Percentiles rank a stretch among this genome's conserved stretches.
Conservation (phyloP, 1,284 basidiomycete species). For the Tilletia walkeri region DNA sequence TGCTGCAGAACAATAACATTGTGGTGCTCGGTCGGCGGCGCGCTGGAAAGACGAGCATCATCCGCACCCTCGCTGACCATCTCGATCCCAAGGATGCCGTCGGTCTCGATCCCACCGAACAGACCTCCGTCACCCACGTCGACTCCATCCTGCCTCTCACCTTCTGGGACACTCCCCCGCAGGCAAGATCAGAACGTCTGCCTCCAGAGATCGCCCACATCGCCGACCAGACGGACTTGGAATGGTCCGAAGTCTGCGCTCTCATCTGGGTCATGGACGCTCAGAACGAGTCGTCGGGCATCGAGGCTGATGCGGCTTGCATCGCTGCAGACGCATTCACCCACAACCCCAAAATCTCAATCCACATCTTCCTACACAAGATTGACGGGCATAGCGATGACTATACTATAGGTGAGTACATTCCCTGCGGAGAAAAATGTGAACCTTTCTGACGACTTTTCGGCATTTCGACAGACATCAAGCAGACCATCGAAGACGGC, state of each 20-base stretch:
- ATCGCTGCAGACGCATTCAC: constrained; percentile 60
- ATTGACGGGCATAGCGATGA: constrained; percentile 88
- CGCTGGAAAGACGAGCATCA: constrained; percentile 14
- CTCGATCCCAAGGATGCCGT: constrained; percentile 14
- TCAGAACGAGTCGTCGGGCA: not conserved
- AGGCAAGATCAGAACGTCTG: not conserved
- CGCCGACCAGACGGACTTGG: not conserved
- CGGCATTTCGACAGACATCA: constrained; percentile 44
- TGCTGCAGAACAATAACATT: not conserved
- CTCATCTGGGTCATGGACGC: constrained; percentile 12
- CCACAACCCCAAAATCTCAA: constrained; percentile 73
- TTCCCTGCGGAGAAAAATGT: not conserved
- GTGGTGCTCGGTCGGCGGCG: constrained; percentile 7
- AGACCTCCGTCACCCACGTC: not conserved
- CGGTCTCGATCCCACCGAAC: not conserved
- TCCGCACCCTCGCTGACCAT: constrained; percentile 9
- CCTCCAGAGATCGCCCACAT: not conserved
- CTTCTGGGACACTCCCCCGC: constrained; percentile 7
- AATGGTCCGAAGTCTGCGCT: constrained; percentile 9
- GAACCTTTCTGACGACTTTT: not conserved
- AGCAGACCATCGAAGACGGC: constrained; percentile 66
- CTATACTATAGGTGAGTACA: constrained; percentile 72
- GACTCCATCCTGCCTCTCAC: constrained; percentile 13
- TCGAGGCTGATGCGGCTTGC: not conserved
- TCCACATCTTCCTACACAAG: constrained; percentile 96